Conservation (phyloP, 73 alveolate species). For the Paramecium sonneborni region DNA sequence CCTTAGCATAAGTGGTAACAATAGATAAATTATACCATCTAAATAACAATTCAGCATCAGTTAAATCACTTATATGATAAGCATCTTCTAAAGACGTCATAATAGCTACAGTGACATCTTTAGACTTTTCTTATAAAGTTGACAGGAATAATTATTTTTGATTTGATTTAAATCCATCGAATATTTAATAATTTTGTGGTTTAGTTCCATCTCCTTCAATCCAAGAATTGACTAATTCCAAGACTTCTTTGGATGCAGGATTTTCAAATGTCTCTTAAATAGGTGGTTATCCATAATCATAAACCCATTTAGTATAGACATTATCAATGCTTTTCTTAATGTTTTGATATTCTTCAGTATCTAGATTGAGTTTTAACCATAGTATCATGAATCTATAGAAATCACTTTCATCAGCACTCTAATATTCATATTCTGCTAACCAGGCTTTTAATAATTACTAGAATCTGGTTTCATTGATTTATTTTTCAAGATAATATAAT, state of each 20-base stretch:
- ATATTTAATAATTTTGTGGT: background rate
- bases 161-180: background rate
- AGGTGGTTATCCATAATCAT: conserved; percentile 65
- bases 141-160: background rate
- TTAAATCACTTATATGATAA: background rate
- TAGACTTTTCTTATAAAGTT: background rate
- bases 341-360: conserved; percentile 19
- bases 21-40: conserved; percentile 5
- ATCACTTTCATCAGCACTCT: conserved; percentile 69
- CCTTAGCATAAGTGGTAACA: conserved; percentile 31
- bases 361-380: background rate
- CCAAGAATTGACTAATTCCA: conserved; percentile 60
- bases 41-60: background rate
- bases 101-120: background rate
- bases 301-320: conserved; percentile 57
- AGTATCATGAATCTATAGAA: conserved; percentile 34
- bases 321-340: background rate
- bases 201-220: background rate
- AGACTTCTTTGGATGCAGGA: conserved; percentile 55
- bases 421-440: conserved; percentile 62
- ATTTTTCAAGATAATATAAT: conserved; percentile 59
- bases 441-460: conserved; percentile 42
- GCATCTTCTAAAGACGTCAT: background rate
- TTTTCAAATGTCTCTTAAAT: conserved; percentile 44
- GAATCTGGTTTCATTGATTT: conserved; percentile 62